phyloP scores from a whole-genome alignment of 2,329 filamentous ascomycete genomes.

The Talaromyces funiculosus region DNA sequence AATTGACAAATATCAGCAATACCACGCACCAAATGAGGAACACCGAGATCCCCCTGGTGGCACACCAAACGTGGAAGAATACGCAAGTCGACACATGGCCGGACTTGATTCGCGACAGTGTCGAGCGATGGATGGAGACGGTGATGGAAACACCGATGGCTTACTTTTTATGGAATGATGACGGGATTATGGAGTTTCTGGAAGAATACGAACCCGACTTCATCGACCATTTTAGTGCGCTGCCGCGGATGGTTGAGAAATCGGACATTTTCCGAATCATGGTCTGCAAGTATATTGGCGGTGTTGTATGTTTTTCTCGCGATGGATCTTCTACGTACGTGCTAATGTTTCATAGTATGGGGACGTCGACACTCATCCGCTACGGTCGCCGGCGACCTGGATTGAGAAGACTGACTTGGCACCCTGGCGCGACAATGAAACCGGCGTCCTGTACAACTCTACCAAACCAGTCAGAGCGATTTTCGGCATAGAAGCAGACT shows the following conservation, averaged over 20 bases:
- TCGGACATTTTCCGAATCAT: slow-evolving; percentile 30
- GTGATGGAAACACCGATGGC: slow-evolving; percentile 23
- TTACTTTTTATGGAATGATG: slow-evolving; percentile 32
- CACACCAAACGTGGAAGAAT: slow-evolving; percentile 32
- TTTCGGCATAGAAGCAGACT: slow-evolving; percentile 31
- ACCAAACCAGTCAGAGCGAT: slow-evolving; percentile 21
- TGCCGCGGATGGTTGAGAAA: slow-evolving; percentile 25
- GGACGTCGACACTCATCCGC: slow-evolving; percentile 29
- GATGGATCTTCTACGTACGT: not conserved
- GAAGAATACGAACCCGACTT: slow-evolving; percentile 22
- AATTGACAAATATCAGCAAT: slow-evolving; percentile 14
- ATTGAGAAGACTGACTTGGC: slow-evolving; percentile 21
- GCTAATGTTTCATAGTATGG: slow-evolving; percentile 22
- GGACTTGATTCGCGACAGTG: slow-evolving; percentile 19
- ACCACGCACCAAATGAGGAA: slow-evolving; percentile 17
- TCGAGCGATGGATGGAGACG: slow-evolving; percentile 26
- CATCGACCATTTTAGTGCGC: slow-evolving; percentile 17
- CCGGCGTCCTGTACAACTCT: slow-evolving; percentile 18
- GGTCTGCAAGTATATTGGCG: slow-evolving; percentile 26
- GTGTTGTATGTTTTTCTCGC: slow-evolving; percentile 9
- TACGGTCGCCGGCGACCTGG: slow-evolving; percentile 24
- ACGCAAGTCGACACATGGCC: slow-evolving; percentile 25
- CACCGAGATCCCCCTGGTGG: slow-evolving; percentile 26
- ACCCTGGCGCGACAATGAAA: slow-evolving; percentile 25
- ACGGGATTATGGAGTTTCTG: slow-evolving; percentile 25